A percentile compares a stretch with the other conserved stretches of the same genome.
Conservation (phyloP, 345 rosid genomes). For the Sonneratia caseolaris region DNA sequence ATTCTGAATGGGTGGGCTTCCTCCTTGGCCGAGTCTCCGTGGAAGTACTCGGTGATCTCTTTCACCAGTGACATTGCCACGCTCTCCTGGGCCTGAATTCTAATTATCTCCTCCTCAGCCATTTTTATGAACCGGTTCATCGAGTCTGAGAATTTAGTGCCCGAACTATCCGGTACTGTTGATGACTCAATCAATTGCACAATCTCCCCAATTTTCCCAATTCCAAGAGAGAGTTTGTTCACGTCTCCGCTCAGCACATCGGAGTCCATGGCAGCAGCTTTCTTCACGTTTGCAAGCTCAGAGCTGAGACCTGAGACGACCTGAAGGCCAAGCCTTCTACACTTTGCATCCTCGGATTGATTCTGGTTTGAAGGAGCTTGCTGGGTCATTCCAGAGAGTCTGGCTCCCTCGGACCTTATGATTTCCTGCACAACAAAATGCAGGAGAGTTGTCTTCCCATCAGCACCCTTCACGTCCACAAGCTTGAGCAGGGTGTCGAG, state of each 20-base stretch:
- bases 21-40: slow-evolving; percentile 97
- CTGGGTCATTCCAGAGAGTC: slow-evolving; percentile 46
- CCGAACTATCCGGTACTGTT: slow-evolving; percentile 26
- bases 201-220: slow-evolving; percentile 43
- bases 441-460: slow-evolving; percentile 90
- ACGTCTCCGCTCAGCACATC: slow-evolving; percentile 79
- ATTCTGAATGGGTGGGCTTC: slow-evolving; percentile 98
- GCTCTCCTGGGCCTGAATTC: slow-evolving; percentile 88
- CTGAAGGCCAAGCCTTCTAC: slow-evolving; percentile 82
- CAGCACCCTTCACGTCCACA: slow-evolving; percentile 89
- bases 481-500: slow-evolving; percentile 97
- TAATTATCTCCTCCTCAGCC: slow-evolving; percentile 72
- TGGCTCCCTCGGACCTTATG: slow-evolving; percentile 84
- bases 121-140: slow-evolving; percentile 55
- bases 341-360: slow-evolving; percentile 55
- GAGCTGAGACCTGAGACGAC: slow-evolving; percentile 83
- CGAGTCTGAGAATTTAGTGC: slow-evolving; percentile 53
- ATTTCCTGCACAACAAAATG: slow-evolving; percentile 98
- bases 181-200: slow-evolving; percentile 36
- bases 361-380: slow-evolving; percentile 15
- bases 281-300: slow-evolving; percentile 76
- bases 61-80: slow-evolving; percentile 80
- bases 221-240: slow-evolving; percentile 68
- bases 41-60: slow-evolving; percentile 97
- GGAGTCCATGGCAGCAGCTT: slow-evolving; percentile 98